Percentiles rank a stretch among this genome's conserved stretches.
These are phyloP conservation scores for Lentinula sp. DNA, from an alignment of 768 basidiomycete genomes.

Conservation along the genomic window DNA sequence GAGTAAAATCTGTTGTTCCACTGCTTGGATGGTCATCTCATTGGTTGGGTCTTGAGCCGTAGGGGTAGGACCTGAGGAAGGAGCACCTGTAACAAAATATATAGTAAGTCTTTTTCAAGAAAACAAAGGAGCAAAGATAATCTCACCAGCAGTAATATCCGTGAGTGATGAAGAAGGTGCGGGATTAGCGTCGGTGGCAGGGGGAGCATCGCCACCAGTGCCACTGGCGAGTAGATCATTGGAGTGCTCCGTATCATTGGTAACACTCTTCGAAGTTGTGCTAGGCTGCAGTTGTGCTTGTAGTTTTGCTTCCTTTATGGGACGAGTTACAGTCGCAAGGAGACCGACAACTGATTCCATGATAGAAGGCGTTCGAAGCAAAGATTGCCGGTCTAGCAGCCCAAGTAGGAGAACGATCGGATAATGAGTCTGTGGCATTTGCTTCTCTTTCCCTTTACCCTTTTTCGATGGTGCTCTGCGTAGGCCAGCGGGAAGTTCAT, in stretches of 20 bases:
- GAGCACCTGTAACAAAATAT: not conserved
- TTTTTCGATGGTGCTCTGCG: slow-evolving; percentile 68
- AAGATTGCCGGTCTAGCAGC: slow-evolving; percentile 78
- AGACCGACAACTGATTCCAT: slow-evolving; percentile 91
- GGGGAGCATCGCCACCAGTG: not conserved
- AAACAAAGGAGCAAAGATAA: not conserved
- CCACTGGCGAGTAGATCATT: slow-evolving; percentile 12
- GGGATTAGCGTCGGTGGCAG: not conserved
- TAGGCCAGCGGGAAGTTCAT: slow-evolving; percentile 80
- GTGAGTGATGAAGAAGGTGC: not conserved
- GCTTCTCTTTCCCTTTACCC: slow-evolving; percentile 94
- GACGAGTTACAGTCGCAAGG: slow-evolving; percentile 83
- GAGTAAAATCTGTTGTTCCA: slow-evolving; percentile 48
- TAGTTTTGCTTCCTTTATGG: slow-evolving; percentile 52
- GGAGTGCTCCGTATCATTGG: not conserved
- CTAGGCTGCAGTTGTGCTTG: slow-evolving; percentile 4
- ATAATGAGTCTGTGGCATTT: slow-evolving; percentile 73
- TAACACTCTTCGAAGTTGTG: not conserved
- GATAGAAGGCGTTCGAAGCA: slow-evolving; percentile 83
- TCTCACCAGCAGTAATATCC: not conserved
- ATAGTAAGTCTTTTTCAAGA: not conserved
- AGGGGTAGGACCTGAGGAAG: slow-evolving; percentile 6
- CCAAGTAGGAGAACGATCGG: slow-evolving; percentile 87
- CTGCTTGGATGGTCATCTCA: slow-evolving; percentile 23
- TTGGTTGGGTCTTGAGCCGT: not conserved